Evolutionary conservation across 2,329 filamentous ascomycete species (phyloP).

Genomic region (Hypoxylon sp.): DNA sequence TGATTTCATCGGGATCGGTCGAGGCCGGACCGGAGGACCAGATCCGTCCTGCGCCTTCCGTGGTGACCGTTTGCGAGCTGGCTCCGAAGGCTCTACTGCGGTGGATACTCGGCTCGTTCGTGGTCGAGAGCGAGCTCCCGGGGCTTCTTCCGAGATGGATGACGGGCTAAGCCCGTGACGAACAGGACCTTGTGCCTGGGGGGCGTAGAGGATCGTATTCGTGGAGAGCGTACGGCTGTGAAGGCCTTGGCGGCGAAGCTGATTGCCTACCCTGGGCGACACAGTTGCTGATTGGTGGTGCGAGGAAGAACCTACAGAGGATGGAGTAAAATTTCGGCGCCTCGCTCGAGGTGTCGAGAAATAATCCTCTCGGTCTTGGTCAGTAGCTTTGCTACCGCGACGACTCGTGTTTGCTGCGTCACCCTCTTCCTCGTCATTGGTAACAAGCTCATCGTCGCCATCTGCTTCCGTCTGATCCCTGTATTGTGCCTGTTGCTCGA

Average conservation of each 20-base stretch:
- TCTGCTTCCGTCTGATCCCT: conserved; percentile 80
- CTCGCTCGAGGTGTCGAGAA: conserved; percentile 61
- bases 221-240: conserved; percentile 81
- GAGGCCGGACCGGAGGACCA: conserved; percentile 58
- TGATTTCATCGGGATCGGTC: conserved; percentile 65
- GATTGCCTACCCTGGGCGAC: conserved; percentile 43
- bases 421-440: conserved; percentile 76
- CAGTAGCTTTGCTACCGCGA: conserved; percentile 38
- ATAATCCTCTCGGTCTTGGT: conserved; percentile 57
- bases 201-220: conserved; percentile 86
- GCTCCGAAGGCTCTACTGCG: conserved; percentile 48
- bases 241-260: conserved; percentile 50
- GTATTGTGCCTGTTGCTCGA: conserved; percentile 57
- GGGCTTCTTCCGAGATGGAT: conserved; percentile 52
- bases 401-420: conserved; percentile 54
- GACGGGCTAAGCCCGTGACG: conserved; percentile 50
- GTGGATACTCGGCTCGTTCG: conserved; percentile 50
- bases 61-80: conserved; percentile 55
- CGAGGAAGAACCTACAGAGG: conserved; percentile 44
- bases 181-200: conserved; percentile 58
- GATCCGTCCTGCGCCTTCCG: conserved; percentile 53
- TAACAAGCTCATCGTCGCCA: conserved; percentile 88
- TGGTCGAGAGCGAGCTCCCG: conserved; percentile 46
- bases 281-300: conserved; percentile 42
- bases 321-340: conserved; percentile 47